phyloP scores from a whole-genome alignment of 2,329 filamentous ascomycete species.

The Elsinoe fawcettii region DNA sequence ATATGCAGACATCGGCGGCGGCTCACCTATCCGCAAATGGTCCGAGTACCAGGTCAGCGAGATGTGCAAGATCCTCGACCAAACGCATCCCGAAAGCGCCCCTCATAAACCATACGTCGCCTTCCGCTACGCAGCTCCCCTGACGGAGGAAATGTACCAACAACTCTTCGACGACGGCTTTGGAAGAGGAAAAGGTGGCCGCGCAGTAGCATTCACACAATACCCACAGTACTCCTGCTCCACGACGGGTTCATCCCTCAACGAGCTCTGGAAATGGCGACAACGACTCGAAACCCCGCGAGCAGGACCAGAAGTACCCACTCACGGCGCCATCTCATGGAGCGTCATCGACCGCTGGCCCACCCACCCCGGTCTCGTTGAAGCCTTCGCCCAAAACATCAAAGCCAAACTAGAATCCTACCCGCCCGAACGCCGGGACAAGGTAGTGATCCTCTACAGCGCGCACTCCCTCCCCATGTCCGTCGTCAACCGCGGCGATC shows the following conservation, averaged over 20 bases:
- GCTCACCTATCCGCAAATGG: conserved; percentile 98
- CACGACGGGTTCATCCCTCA: conserved; percentile 90
- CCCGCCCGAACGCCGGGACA: conserved; percentile 66
- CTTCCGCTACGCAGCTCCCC: conserved; percentile 85
- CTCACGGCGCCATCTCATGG: conserved; percentile 73
- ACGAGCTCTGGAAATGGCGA: conserved; percentile 97
- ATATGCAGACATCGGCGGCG: conserved; percentile 89
- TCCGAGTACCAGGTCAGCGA: conserved; percentile 87
- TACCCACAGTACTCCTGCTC: conserved; percentile 98
- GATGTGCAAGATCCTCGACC: conserved; percentile 96
- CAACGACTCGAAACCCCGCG: conserved; percentile 75
- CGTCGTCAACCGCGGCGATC: conserved; percentile 91
- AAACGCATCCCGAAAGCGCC: conserved; percentile 82
- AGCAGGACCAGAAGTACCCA: conserved; percentile 42
- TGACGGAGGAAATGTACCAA: conserved; percentile 91
- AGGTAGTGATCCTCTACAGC: conserved; percentile 84
- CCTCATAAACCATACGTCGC: conserved; percentile 97
- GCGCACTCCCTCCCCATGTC: conserved; percentile 96
- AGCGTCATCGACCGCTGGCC: conserved; percentile 98
- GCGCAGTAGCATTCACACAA: conserved; percentile 94
- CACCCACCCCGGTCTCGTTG: conserved; percentile 77
- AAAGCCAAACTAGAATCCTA: conserved; percentile 78
- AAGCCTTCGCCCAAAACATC: conserved; percentile 89
- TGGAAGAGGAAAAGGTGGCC: conserved; percentile 77
- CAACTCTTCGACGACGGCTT: conserved; percentile 81